Evolutionary conservation across 2,329 filamentous ascomycete genomes (phyloP).

Genomic region (Neocucurbitaria cava): DNA sequence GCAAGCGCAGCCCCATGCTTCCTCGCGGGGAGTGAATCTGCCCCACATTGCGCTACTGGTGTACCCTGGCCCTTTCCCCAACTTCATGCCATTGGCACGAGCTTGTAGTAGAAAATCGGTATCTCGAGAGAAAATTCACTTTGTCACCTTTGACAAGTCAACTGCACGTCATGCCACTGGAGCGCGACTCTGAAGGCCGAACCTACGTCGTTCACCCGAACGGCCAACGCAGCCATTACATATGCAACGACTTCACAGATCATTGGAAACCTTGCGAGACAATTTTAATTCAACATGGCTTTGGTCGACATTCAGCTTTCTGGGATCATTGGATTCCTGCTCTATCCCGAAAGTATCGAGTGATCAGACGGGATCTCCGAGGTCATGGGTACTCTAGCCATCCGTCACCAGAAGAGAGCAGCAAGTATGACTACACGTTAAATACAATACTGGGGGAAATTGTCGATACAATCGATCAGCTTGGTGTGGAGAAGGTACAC

Average conservation of each 20-base stretch:
- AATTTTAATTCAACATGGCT: constrained; percentile 49
- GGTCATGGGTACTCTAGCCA: constrained; percentile 44
- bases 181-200: constrained; percentile 25
- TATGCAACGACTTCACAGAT: constrained; percentile 34
- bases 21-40: constrained; percentile 12
- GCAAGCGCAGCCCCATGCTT: constrained; percentile 6
- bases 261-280: constrained; percentile 44
- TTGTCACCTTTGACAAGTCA: neutral
- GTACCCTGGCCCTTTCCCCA: neutral
- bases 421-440: constrained; percentile 26
- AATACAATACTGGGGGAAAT: constrained; percentile 43
- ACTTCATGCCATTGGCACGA: neutral
- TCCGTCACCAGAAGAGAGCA: constrained; percentile 12
- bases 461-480: constrained; percentile 44
- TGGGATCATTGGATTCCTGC: constrained; percentile 49
- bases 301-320: constrained; percentile 42
- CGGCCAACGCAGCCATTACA: constrained; percentile 43
- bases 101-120: neutral
- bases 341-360: constrained; percentile 37
- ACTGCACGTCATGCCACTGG: constrained; percentile 22
- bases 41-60: constrained; percentile 8
- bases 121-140: neutral
- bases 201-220: constrained; percentile 39
- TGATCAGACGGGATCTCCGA: constrained; percentile 44
- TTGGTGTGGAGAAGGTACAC: constrained; percentile 40